phyloP scores from a whole-genome alignment of 225 moss, liverwort and hornwort species.

The Marchantia paleacea region DNA sequence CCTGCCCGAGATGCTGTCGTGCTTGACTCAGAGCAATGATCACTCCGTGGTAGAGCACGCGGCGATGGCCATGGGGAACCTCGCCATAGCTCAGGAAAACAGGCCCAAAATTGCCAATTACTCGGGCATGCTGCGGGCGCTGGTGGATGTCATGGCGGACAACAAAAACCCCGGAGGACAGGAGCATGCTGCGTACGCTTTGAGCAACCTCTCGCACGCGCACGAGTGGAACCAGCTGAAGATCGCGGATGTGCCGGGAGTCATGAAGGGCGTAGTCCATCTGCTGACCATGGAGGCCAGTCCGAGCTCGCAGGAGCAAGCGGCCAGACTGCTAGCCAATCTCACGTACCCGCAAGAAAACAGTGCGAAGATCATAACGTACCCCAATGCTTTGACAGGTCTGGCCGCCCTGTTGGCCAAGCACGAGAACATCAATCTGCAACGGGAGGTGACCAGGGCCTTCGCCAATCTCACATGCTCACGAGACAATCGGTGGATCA shows the following conservation, averaged over 20 bases:
- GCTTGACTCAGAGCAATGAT: not conserved
- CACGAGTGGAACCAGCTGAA: constrained; percentile 26
- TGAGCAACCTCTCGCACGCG: constrained; percentile 29
- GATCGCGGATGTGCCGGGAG: constrained; percentile 34
- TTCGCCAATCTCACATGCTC: constrained; percentile 33
- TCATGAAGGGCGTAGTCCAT: constrained; percentile 22
- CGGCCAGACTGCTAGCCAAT: constrained; percentile 31
- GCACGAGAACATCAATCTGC: constrained; percentile 15
- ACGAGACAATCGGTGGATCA: constrained; percentile 22
- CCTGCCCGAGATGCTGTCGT: constrained; percentile 12
- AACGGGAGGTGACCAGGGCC: constrained; percentile 25
- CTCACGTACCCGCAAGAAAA: constrained; percentile 31
- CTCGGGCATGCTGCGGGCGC: constrained; percentile 8
- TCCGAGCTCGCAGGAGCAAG: constrained; percentile 28
- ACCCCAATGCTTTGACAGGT: constrained; percentile 23
- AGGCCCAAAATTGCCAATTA: constrained; percentile 21
- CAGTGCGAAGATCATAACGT: constrained; percentile 22
- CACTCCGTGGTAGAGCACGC: constrained; percentile 23
- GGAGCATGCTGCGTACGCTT: constrained; percentile 24
- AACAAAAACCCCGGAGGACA: constrained; percentile 12
- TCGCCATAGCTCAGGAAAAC: constrained; percentile 24
- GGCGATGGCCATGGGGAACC: constrained; percentile 33
- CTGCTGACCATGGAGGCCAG: constrained; percentile 14
- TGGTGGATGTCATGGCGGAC: constrained; percentile 19
- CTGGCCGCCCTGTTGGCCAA: constrained; percentile 17